Base-by-base conservation (phyloP, 441 rosid species). In the Mallotus repandus region DNA sequence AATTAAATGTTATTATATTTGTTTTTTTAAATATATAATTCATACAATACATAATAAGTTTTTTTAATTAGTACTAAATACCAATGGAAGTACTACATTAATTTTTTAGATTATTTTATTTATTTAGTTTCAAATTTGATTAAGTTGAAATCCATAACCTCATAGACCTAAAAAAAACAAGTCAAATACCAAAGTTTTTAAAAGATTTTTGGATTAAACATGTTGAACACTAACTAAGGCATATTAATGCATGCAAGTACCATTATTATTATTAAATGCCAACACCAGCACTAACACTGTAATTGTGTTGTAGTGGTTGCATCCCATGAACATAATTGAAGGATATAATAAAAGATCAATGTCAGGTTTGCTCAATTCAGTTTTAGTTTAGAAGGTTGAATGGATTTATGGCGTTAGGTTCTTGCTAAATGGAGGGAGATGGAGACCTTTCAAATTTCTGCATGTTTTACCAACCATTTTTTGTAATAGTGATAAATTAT, bases 361-460 rank as follows among this genome's bases (percentile, higher is more conserved):
- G 58, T 65, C 13, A 21, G 71, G 66, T 63, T 68, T 71, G 46
- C 18, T 62, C 66, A 74, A 68, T 74, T 77, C 74, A 67, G 63
- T 35, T 32, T 72, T 61, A 13, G 22, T 32, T 72, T 61, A 13
- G 55, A 50, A 58, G 75, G 8, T 22, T 19, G 32, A 41, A 50
- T 38, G 41, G 41, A 38, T 4, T 38, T 38, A 38, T 38, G n/a
- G 41, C 8, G 29, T 2, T 43, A n/a, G 68, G 32, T 21, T 43
- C 18, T 3, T 48, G 29, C n/a, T 70, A 21, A 64, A 70, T 70
- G 53, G 57, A 66, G 59, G 41, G 7, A 14, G 60, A 21, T 63
- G 60, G 45, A 53, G 70, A 29, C 5, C 52, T 18, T 61, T 41
- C 7, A 7, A 38, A 6, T 38, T 38, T 38, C 7, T 38, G 41